phyloP scores from a whole-genome alignment of 129 eudicot species.

The Silybum marianum region DNA sequence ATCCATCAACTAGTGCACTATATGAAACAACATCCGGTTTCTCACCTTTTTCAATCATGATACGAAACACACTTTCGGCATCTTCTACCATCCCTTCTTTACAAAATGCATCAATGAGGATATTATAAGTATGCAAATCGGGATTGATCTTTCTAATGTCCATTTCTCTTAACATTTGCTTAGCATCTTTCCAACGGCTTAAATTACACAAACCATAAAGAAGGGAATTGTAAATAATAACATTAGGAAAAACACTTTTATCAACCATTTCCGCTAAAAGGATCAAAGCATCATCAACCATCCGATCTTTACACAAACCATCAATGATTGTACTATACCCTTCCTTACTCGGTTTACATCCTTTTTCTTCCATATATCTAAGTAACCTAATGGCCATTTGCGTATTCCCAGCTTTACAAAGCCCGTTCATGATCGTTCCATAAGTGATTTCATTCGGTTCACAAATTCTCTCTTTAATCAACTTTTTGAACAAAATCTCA shows the following conservation, averaged over 20 bases:
- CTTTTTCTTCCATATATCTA: conserved; percentile 33
- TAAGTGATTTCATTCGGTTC: conserved; percentile 38
- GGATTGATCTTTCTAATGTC: conserved; percentile 12
- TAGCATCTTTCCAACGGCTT: conserved; percentile 36
- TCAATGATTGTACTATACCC: conserved; percentile 32
- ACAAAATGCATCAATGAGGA: conserved; percentile 36
- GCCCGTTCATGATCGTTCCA: conserved; percentile 46
- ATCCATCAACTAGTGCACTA: conserved; percentile 44
- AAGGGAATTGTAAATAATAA: conserved; percentile 40
- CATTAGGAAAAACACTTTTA: conserved; percentile 28
- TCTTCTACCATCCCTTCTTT: conserved; percentile 48
- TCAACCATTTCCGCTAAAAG: conserved; percentile 22
- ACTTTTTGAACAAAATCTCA: conserved; percentile 33
- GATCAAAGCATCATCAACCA: conserved; percentile 13
- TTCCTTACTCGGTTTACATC: conserved; percentile 10
- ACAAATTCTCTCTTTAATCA: conserved; percentile 18
- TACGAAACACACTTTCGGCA: conserved; percentile 14
- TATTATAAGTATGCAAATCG: conserved; percentile 26
- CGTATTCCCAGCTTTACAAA: conserved; percentile 42
- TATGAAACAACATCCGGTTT: conserved; percentile 35
- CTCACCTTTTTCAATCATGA: conserved; percentile 30
- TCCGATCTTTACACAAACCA: conserved; percentile 37
- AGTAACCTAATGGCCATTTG: conserved; percentile 32
- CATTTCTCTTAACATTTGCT: conserved; percentile 30
- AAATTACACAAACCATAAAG: conserved; percentile 37